These are phyloP conservation scores for Rubroshorea leprosula DNA, from an alignment of 345 rosid genomes.

Conservation along the genomic window DNA sequence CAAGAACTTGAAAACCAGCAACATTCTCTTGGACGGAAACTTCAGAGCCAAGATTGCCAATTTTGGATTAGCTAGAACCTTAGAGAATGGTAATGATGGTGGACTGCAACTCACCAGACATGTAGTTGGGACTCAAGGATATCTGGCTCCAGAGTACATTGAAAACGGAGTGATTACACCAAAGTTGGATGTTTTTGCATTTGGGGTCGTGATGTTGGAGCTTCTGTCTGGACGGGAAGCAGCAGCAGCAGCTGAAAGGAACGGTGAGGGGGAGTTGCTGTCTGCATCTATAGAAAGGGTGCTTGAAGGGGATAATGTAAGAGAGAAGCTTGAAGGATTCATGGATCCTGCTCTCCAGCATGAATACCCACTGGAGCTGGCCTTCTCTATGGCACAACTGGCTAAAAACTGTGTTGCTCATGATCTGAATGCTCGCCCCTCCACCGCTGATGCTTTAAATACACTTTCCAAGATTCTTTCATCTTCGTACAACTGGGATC, in stretches of 20 bases:
- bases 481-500: slow-evolving; percentile 82
- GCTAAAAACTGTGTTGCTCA: slow-evolving; percentile 55
- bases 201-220: slow-evolving; percentile 79
- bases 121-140: slow-evolving; percentile 81
- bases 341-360: slow-evolving; percentile 52
- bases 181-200: slow-evolving; percentile 75
- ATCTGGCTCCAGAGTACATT: slow-evolving; percentile 83
- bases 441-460: slow-evolving; percentile 41
- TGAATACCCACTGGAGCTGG: slow-evolving; percentile 76
- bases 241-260: slow-evolving; percentile 29
- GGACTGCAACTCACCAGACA: slow-evolving; percentile 66
- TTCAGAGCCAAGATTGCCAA: slow-evolving; percentile 73
- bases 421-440: slow-evolving; percentile 62
- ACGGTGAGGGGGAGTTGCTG: slow-evolving; percentile 41
- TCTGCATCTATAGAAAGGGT: slow-evolving; percentile 42
- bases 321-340: slow-evolving; percentile 54
- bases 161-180: slow-evolving; percentile 87
- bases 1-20: slow-evolving; percentile 76
- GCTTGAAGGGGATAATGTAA: slow-evolving; percentile 64
- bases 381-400: slow-evolving; percentile 69
- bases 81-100: slow-evolving; percentile 37
- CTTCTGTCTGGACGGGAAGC: slow-evolving; percentile 76
- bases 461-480: slow-evolving; percentile 69
- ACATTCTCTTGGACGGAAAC: slow-evolving; percentile 65
- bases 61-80: slow-evolving; percentile 67